These are phyloP conservation scores for Cupressus sempervirens DNA, from an alignment of 75 land plant genomes.

Conservation along the genomic window DNA sequence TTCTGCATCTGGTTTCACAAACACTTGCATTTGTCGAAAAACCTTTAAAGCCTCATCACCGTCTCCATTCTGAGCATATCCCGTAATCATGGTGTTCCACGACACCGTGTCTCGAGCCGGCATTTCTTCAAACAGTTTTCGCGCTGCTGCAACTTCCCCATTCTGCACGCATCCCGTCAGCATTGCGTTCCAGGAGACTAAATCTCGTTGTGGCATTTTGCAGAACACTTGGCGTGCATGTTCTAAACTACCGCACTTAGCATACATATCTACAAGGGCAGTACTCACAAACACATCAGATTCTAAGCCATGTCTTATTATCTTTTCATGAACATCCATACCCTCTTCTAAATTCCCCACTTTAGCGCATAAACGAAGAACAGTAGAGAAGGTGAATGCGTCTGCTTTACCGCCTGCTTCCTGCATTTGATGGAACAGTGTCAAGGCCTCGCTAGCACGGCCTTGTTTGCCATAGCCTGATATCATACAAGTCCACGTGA, in stretches of 20 bases:
- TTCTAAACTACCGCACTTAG: constrained; percentile 31
- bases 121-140: constrained; percentile 20
- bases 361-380: constrained; percentile 25
- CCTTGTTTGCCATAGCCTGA: constrained; percentile 10
- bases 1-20: constrained; percentile 10
- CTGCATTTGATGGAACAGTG: constrained; percentile 16
- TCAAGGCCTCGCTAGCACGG: background rate
- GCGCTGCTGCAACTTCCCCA: constrained; percentile 24
- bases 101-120: constrained; percentile 25
- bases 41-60: constrained; percentile 13
- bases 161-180: constrained; percentile 35
- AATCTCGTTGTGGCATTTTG: constrained; percentile 18
- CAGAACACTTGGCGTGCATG: constrained; percentile 30
- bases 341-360: constrained; percentile 25
- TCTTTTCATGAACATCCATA: constrained; percentile 20
- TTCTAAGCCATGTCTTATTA: constrained; percentile 10
- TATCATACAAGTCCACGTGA: constrained; percentile 21
- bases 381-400: constrained; percentile 21
- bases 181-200: constrained; percentile 40
- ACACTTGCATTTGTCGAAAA: constrained; percentile 11
- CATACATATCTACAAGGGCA: constrained; percentile 41
- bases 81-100: constrained; percentile 45
- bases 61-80: constrained; percentile 26
- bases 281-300: constrained; percentile 25
- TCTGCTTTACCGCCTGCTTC: constrained; percentile 11